These are phyloP conservation scores for Elymus sibiricus DNA, from an alignment of 176 grass and related monocot species.

Conservation along the genomic window DNA sequence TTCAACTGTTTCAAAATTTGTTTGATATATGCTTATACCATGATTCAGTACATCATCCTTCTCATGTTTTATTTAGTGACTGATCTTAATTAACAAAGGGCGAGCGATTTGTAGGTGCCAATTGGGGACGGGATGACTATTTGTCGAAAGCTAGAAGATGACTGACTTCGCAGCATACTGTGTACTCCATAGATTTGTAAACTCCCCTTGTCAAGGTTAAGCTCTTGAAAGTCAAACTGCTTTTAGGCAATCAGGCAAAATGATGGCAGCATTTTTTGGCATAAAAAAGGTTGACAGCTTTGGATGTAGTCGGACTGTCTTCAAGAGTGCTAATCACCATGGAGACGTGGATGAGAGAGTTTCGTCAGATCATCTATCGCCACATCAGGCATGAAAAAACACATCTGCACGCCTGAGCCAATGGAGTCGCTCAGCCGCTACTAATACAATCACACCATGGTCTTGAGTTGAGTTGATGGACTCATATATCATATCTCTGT, in stretches of 20 bases:
- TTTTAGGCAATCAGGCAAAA: not conserved
- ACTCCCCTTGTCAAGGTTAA: not conserved
- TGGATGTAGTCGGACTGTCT: not conserved
- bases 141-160: constrained; percentile 68
- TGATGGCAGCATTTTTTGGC: not conserved
- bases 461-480: not conserved
- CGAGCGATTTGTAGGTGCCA: constrained; percentile 54
- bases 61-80: not conserved
- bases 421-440: not conserved
- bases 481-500: not conserved
- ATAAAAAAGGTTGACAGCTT: not conserved
- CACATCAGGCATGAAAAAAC: not conserved
- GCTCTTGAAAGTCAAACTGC: constrained; percentile 1
- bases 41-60: not conserved
- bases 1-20: not conserved
- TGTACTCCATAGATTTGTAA: not conserved
- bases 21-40: not conserved
- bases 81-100: not conserved
- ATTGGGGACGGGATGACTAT: constrained; percentile 97
- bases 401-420: not conserved
- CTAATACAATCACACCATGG: not conserved
- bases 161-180: constrained; percentile 8
- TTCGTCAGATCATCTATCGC: not conserved
- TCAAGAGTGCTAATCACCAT: not conserved
- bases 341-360: not conserved